phyloP scores from a whole-genome alignment of 495 filamentous ascomycete species.

The Amniculicola lignicola region DNA sequence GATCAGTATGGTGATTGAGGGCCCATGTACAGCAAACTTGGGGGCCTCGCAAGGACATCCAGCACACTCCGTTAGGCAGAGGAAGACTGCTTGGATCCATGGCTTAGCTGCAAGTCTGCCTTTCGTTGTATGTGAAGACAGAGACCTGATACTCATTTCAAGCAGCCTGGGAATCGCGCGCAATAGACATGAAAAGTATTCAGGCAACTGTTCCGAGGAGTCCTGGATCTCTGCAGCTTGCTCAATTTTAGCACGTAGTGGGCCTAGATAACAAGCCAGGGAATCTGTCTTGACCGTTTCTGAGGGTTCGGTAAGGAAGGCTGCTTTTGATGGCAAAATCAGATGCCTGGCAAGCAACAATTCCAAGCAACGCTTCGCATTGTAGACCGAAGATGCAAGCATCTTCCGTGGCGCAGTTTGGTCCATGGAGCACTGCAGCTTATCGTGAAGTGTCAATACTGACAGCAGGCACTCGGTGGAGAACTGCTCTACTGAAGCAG shows the following conservation, averaged over 20 bases:
- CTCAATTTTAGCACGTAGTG: conserved; percentile 19
- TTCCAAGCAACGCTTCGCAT: conserved; percentile 51
- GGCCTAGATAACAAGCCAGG: conserved; percentile 1
- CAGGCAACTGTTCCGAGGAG: conserved; percentile 6
- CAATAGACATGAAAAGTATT: conserved; percentile 13
- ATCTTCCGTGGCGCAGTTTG: neutral
- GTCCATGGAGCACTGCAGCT: neutral
- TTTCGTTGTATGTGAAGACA: conserved; percentile 22
- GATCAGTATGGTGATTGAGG: conserved; percentile 11
- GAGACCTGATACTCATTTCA: conserved; percentile 35
- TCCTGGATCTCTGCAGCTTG: conserved; percentile 25
- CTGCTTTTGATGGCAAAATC: conserved; percentile 61
- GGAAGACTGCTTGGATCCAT: conserved; percentile 40
- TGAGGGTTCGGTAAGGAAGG: conserved; percentile 36
- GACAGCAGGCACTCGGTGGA: conserved; percentile 30
- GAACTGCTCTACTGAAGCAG: conserved; percentile 25
- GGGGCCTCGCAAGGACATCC: conserved; percentile 27
- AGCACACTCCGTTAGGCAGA: conserved; percentile 31
- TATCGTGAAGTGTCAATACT: conserved; percentile 7
- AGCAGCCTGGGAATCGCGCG: conserved; percentile 33
- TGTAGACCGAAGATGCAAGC: conserved; percentile 1
- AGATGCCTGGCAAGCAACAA: conserved; percentile 66
- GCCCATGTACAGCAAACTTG: neutral
- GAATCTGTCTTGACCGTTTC: neutral
- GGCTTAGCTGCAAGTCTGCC: conserved; percentile 27